Evolutionary conservation across 768 basidiomycete genomes (phyloP), one percentile per base, ranked within the genome.

Genomic region (Boletus subparvulus): DNA sequence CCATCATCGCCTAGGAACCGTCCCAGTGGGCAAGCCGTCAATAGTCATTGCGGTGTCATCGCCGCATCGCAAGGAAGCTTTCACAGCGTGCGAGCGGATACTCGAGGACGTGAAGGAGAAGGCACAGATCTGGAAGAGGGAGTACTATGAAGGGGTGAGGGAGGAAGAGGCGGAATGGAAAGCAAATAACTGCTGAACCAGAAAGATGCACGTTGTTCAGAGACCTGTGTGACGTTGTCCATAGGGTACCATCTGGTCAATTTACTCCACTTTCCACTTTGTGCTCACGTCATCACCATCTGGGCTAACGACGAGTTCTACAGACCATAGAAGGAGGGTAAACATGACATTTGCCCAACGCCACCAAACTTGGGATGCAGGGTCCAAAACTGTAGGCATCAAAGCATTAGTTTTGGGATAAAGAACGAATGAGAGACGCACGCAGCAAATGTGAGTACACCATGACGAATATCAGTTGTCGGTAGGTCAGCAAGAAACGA

Each of bases 351-450:
- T 90, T 77, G 87, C 86, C 91, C 92, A 93, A 59, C 92, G 82
- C 88, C 92, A 93, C 92, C 92, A 94, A 47, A 92, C 83, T 67
- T 93, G 92, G n/a, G 90, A 90, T 19, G 91, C 88, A 65, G 90
- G 88, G 64, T 94, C 92, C 51, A 94, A 76, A 44, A 94, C 92
- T 92, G 51, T 32, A 52, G n/a, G 30, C 35, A 41, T 40, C 8
- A 12, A 46, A 33, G 10, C 14, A 50, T 58, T 13, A 68, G 47
- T 26, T 6, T 32, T 13, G 28, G 12, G 14, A 52, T 17, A 24
- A 40, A 53, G 30, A 50, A 9, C 7, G 32, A 45, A 43, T 2
- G 26, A 54, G 45, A 47, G 6, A 80, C 90, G 66, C 64, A 94
- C 92, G 76, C 17, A 94, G 79, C 6, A 94, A 75, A 68, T 94